A percentile compares a stretch with the other conserved stretches of the same genome.
phyloP scores from a whole-genome alignment of 106 monocot species.

The Dendrobium chrysotoxum region DNA sequence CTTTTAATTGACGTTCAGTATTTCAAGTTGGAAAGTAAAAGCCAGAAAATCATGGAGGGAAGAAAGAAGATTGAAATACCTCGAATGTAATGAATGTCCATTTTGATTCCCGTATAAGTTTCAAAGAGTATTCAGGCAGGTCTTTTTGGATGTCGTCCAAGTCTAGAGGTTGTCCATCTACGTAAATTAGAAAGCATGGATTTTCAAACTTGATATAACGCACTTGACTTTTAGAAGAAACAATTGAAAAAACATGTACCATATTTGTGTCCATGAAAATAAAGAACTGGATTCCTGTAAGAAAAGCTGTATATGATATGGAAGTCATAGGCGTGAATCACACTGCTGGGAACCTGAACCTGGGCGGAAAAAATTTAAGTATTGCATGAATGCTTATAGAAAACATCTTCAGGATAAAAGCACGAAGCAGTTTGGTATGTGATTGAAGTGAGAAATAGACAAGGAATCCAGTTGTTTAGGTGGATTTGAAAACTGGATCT shows the following conservation, averaged over 20 bases:
- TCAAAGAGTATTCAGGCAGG: constrained; percentile 54
- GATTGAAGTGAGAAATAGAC: not conserved
- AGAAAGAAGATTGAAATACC: constrained; percentile 23
- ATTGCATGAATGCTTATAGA: not conserved
- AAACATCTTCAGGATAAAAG: not conserved
- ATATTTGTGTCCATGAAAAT: constrained; percentile 65
- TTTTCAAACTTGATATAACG: not conserved
- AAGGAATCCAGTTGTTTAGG: not conserved
- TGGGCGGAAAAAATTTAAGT: constrained; percentile 11
- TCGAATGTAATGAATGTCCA: constrained; percentile 94
- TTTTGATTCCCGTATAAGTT: constrained; percentile 52
- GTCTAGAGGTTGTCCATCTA: constrained; percentile 65
- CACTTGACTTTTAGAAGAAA: not conserved
- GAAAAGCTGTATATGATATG: constrained; percentile 87
- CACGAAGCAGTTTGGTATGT: not conserved
- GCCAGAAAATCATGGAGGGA: not conserved
- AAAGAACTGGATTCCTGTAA: constrained; percentile 77
- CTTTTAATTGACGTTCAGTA: not conserved
- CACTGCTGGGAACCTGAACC: constrained; percentile 31
- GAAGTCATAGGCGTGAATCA: constrained; percentile 56
- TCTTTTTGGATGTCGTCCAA: constrained; percentile 48
- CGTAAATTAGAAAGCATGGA: constrained; percentile 2
- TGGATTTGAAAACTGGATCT: not conserved
- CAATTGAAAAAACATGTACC: constrained; percentile 35
- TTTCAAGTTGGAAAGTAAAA: not conserved